Percentiles rank a stretch among this genome's conserved stretches.
These are phyloP conservation scores for Tolypocladium nubicola DNA, from an alignment of 2,329 filamentous ascomycete species.

Conservation along the genomic window DNA sequence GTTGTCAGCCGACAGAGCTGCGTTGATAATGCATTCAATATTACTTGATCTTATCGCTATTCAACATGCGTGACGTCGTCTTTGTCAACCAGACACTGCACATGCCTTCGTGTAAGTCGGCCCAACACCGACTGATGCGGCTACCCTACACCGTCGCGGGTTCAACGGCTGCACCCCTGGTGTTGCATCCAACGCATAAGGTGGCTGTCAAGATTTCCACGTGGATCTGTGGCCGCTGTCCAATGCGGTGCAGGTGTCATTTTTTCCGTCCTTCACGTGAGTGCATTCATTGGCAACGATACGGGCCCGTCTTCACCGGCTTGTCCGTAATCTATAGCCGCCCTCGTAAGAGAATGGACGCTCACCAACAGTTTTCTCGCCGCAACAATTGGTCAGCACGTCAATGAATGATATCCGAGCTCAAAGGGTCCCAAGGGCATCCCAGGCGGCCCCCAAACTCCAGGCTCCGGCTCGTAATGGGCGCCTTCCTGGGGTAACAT, in stretches of 20 bases:
- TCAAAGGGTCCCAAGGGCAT: not conserved
- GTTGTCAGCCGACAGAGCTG: not conserved
- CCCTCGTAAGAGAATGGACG: not conserved
- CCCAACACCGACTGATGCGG: not conserved
- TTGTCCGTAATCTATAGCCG: not conserved
- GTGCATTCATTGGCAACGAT: not conserved
- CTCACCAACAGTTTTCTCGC: not conserved
- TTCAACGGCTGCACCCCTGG: not conserved
- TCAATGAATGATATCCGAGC: too few relatives aligned
- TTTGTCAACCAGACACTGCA: not conserved
- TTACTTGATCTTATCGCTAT: not conserved
- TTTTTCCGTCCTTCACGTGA: not conserved
- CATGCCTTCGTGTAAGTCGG: not conserved
- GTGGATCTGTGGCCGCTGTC: not conserved
- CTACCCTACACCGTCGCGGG: not conserved
- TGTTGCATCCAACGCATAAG: not conserved
- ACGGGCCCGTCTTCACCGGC: not conserved
- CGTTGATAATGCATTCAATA: not conserved
- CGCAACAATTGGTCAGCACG: not conserved
- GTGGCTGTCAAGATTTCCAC: not conserved
- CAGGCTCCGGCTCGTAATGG: not conserved
- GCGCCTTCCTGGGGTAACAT: not conserved
- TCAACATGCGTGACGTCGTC: not conserved
- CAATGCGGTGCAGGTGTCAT: not conserved
- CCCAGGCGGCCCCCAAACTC: not conserved